These are phyloP conservation scores for Ophiobolus disseminans DNA, from an alignment of 2,329 filamentous ascomycete species.

Conservation along the genomic window DNA sequence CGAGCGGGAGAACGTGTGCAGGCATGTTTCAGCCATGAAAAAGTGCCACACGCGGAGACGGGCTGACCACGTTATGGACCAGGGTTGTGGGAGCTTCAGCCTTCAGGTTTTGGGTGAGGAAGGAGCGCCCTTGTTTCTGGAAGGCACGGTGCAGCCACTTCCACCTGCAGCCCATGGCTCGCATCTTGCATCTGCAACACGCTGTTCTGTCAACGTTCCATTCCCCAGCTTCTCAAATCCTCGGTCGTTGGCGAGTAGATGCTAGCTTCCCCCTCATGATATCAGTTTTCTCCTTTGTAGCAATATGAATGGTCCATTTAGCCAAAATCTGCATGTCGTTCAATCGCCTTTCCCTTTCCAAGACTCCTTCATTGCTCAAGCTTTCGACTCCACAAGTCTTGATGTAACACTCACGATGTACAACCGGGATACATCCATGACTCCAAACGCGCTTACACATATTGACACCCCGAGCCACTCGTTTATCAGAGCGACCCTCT, in stretches of 20 bases:
- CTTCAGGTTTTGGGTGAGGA: not conserved
- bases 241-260: not conserved
- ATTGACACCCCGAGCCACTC: slow-evolving; percentile 24
- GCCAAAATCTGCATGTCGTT: not conserved
- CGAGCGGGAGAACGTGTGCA: not conserved
- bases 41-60: not conserved
- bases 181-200: slow-evolving; percentile 1
- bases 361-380: slow-evolving; percentile 1
- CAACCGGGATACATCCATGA: slow-evolving; percentile 8
- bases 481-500: slow-evolving; percentile 26
- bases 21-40: slow-evolving; percentile 1
- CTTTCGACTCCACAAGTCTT: not conserved
- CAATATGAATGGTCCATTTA: not conserved
- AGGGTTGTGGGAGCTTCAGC: not conserved
- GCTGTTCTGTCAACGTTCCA: not conserved
- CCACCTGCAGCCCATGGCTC: not conserved
- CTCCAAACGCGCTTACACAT: slow-evolving; percentile 9
- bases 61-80: slow-evolving; percentile 6
- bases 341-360: not conserved
- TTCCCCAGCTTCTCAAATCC: not conserved
- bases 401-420: slow-evolving; percentile 7
- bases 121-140: slow-evolving; percentile 3
- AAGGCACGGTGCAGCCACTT: not conserved
- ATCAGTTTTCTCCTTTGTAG: not conserved
- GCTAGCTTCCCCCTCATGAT: not conserved